Conservation (phyloP, 257 asterid genomes). For the Linderniella brevidens region DNA sequence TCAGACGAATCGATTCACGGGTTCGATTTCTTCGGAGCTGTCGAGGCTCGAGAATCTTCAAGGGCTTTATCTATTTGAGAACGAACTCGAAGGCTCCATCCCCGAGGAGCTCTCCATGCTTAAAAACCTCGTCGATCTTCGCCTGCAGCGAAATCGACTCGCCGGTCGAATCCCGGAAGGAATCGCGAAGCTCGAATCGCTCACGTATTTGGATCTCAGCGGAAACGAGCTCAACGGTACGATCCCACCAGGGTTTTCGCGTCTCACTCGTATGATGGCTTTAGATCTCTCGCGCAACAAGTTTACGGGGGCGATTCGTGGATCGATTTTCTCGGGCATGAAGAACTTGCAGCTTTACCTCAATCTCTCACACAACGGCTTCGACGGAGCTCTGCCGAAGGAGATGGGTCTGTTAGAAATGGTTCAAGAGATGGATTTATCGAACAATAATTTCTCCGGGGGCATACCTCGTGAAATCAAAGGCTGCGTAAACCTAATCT, state of each 20-base stretch:
- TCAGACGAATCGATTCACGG: slow-evolving; percentile 36
- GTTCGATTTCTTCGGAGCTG: slow-evolving; percentile 35
- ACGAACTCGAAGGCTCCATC: slow-evolving; percentile 36
- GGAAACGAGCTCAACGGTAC: slow-evolving; percentile 58
- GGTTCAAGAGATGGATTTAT: slow-evolving; percentile 62
- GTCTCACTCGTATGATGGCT: slow-evolving; percentile 21
- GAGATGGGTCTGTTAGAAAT: slow-evolving; percentile 48
- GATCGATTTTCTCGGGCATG: slow-evolving; percentile 29
- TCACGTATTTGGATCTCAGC: slow-evolving; percentile 46
- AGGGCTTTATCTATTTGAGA: slow-evolving; percentile 32
- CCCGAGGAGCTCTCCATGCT: slow-evolving; percentile 45
- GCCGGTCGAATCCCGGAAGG: slow-evolving; percentile 39
- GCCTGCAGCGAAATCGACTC: slow-evolving; percentile 30
- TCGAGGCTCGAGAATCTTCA: slow-evolving; percentile 45
- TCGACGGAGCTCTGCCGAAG: slow-evolving; percentile 42
- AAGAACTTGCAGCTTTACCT: slow-evolving; percentile 47
- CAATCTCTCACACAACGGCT: slow-evolving; percentile 46
- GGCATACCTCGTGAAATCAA: slow-evolving; percentile 30
- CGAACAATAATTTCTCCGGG: slow-evolving; percentile 48
- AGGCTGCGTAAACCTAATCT: slow-evolving; percentile 40
- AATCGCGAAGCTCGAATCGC: slow-evolving; percentile 26
- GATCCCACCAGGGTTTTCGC: slow-evolving; percentile 29
- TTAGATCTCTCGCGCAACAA: slow-evolving; percentile 51
- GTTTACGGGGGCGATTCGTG: slow-evolving; percentile 35
- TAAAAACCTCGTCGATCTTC: slow-evolving; percentile 31